phyloP scores from a whole-genome alignment of 495 filamentous ascomycete genomes.

The Xylaria acuta region DNA sequence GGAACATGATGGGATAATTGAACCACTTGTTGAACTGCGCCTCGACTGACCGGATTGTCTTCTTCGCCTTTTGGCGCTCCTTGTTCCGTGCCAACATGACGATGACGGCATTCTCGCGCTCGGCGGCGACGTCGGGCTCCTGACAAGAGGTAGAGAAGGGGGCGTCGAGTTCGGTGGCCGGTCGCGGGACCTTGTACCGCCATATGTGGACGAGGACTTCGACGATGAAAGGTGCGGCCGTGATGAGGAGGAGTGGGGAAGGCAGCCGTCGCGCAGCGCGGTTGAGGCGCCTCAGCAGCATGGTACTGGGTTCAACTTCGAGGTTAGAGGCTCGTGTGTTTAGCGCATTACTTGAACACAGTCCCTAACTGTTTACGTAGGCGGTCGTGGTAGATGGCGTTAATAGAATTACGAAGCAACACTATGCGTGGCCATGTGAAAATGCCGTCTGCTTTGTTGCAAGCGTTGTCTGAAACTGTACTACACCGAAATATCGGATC shows the following conservation, averaged over 20 bases:
- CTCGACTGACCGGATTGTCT: conserved; percentile 91
- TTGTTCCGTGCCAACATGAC: conserved; percentile 88
- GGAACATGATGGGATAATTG: conserved; percentile 93
- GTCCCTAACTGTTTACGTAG: not conserved
- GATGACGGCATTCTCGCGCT: conserved; percentile 82
- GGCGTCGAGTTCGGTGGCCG: conserved; percentile 44
- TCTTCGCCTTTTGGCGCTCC: conserved; percentile 82
- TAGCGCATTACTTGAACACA: conserved; percentile 31
- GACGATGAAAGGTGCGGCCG: conserved; percentile 37
- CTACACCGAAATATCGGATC: not conserved
- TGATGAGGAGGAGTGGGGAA: conserved; percentile 35
- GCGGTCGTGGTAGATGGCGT: not conserved
- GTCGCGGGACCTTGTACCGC: conserved; percentile 36
- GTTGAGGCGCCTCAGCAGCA: conserved; percentile 41
- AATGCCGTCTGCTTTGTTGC: not conserved
- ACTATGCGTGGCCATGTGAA: not conserved
- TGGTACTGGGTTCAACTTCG: conserved; percentile 26
- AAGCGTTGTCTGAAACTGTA: not conserved
- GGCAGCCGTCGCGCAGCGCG: conserved; percentile 42
- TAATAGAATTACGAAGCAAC: not conserved
- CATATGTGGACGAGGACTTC: conserved; percentile 40
- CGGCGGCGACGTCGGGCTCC: conserved; percentile 58
- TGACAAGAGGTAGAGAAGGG: conserved; percentile 53
- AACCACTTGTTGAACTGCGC: conserved; percentile 98
- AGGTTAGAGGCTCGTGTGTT: conserved; percentile 24